A percentile compares a stretch with the other conserved stretches of the same genome.
Conservation (phyloP, 345 rosid species). For the Alliaria petiolata region DNA sequence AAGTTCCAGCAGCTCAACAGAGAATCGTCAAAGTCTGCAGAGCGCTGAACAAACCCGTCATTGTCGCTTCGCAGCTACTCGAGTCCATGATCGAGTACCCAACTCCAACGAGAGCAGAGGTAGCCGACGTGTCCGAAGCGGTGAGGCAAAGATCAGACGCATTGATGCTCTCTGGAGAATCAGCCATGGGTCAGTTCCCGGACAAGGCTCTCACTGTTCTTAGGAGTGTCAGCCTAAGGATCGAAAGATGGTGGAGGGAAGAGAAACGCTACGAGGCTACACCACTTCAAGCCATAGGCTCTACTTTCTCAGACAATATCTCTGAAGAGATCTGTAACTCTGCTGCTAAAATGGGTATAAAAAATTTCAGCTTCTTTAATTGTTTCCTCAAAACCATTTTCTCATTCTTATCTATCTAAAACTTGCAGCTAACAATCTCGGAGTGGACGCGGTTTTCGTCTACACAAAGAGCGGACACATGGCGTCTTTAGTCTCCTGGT, state of each 20-base stretch:
- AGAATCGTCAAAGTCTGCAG: conserved; percentile 85
- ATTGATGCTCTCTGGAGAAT: conserved; percentile 98
- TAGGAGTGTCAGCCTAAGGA: conserved; percentile 88
- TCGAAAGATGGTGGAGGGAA: conserved; percentile 99
- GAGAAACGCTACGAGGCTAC: conserved; percentile 79
- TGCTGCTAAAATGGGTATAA: conserved; percentile 95
- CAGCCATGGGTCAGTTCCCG: conserved; percentile 99
- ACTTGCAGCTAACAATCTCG: conserved; percentile 86
- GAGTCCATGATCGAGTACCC: conserved; percentile 99
- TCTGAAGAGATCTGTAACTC: conserved; percentile 97
- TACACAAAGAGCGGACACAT: conserved; percentile 91
- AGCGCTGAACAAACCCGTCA: conserved; percentile 87
- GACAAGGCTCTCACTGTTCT: conserved; percentile 93
- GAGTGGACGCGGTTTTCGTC: conserved; percentile 89
- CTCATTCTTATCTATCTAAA: not conserved
- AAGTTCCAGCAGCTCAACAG: conserved; percentile 96
- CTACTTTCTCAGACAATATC: conserved; percentile 66
- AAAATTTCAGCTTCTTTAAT: conserved; percentile 4
- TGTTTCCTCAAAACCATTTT: not conserved
- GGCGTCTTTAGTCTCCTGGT: conserved; percentile 89
- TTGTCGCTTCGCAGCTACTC: conserved; percentile 92
- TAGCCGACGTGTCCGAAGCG: conserved; percentile 98
- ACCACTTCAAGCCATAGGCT: conserved; percentile 66
- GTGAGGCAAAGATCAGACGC: conserved; percentile 98
- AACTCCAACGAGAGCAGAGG: conserved; percentile 99